A percentile compares a stretch with the other conserved stretches of the same genome.
phyloP scores from a whole-genome alignment of 148 eudicot species.

The Drosera capensis region DNA sequence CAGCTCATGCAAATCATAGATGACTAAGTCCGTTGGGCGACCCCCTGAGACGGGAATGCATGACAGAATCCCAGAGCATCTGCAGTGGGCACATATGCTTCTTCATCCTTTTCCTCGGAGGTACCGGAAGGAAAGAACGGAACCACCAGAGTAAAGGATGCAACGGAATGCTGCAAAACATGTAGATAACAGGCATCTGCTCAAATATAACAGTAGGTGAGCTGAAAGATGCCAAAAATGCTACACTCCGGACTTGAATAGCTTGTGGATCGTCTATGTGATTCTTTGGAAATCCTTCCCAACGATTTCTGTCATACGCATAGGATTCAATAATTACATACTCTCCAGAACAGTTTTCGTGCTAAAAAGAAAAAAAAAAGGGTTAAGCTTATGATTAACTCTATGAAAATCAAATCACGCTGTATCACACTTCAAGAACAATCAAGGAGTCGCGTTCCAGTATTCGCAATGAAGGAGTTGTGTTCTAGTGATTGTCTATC shows the following conservation, averaged over 20 bases:
- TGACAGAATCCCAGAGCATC: conserved; percentile 85
- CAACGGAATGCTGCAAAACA: conserved; percentile 72
- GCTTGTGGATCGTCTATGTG: conserved; percentile 88
- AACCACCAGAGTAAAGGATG: conserved; percentile 79
- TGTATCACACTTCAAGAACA: too few species aligned
- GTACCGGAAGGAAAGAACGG: conserved; percentile 93
- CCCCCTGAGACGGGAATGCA: conserved; percentile 92
- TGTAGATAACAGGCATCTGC: conserved; percentile 81
- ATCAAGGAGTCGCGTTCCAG: too few species aligned
- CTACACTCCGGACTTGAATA: conserved; percentile 81
- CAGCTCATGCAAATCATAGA: conserved; percentile 94
- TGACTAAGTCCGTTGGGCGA: conserved; percentile 90
- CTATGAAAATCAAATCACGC: too few species aligned
- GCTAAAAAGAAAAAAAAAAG: too few species aligned
- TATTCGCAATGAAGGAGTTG: too few species aligned
- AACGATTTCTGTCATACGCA: conserved; percentile 51
- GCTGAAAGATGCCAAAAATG: conserved; percentile 90
- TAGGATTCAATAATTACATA: background rate
- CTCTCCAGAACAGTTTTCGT: conserved; percentile 2
- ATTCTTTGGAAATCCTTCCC: conserved; percentile 91
- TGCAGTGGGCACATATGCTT: conserved; percentile 94
- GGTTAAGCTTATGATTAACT: too few species aligned
- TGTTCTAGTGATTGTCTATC: too few species aligned
- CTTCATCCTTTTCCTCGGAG: conserved; percentile 93
- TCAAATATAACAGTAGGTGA: conserved; percentile 77